A percentile compares a stretch with the other conserved stretches of the same genome.
These are phyloP conservation scores for Colletotrichum sp. DNA, from an alignment of 2,329 filamentous ascomycete genomes.

Conservation along the genomic window DNA sequence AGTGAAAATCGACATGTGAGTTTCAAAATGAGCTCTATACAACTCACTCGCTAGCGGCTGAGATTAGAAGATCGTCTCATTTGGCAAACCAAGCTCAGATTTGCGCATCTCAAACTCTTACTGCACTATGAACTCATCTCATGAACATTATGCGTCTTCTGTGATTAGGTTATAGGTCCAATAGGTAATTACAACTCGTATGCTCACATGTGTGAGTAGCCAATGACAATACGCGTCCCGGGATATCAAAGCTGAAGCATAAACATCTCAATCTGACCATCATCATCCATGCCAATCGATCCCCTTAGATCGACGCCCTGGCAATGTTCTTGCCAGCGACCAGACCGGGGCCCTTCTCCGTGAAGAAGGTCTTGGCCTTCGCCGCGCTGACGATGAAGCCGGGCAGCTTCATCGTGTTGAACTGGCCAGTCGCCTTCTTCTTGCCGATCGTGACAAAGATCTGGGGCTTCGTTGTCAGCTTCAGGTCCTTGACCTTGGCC, in stretches of 20 bases:
- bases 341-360: conserved; percentile 15
- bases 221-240: not conserved
- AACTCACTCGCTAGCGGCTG: too few species aligned
- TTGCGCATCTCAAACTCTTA: accelerated
- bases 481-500: conserved; percentile 15
- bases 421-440: conserved; percentile 19
- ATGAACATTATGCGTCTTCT: not conserved
- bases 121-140: not conserved
- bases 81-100: accelerated
- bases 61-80: not conserved
- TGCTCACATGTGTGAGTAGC: not conserved
- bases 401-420: conserved; percentile 20
- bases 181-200: conserved; percentile 2
- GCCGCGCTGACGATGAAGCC: conserved; percentile 20
- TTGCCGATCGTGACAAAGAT: conserved; percentile 20
- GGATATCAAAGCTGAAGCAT: conserved; percentile 16
- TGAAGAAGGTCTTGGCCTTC: conserved; percentile 22
- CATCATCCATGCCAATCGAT: not conserved
- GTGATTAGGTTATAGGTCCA: conserved; percentile 8
- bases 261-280: not conserved
- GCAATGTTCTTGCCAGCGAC: conserved; percentile 20
- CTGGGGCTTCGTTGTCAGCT: conserved; percentile 19
- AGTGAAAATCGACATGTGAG: not conserved
- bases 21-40: too few species aligned
- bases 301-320: conserved; percentile 4